These are phyloP conservation scores for Fomitopsis pinicola DNA, from an alignment of 1,284 basidiomycete genomes.

Conservation along the genomic window DNA sequence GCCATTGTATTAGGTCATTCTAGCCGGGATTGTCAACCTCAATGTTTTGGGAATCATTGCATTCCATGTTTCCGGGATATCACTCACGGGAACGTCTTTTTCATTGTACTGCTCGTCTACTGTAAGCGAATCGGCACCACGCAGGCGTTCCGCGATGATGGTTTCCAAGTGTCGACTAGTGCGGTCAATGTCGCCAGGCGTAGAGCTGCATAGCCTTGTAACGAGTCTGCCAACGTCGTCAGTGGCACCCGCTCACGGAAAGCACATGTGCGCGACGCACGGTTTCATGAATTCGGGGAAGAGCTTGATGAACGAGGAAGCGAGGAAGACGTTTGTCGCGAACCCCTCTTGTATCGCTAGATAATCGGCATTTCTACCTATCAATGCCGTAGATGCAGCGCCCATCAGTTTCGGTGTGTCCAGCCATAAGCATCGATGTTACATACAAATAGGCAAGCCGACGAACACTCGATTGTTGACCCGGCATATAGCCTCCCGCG, in stretches of 20 bases:
- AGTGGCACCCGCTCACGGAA: background rate
- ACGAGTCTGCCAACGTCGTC: background rate
- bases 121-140: background rate
- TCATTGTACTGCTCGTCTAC: background rate
- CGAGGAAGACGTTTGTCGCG: conserved; percentile 26
- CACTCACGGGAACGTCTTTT: background rate
- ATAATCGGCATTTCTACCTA: conserved; percentile 36
- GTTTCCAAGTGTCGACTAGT: background rate
- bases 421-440: conserved; percentile 22
- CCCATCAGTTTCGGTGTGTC: no score
- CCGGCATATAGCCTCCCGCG: conserved; percentile 28
- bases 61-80: no score
- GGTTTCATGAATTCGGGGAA: conserved; percentile 34
- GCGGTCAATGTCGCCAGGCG: background rate
- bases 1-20: no score
- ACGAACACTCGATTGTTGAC: no score
- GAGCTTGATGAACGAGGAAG: conserved; percentile 22
- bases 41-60: no score
- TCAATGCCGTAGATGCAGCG: background rate
- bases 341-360: conserved; percentile 30
- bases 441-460: no score
- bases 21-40: no score
- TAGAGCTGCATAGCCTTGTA: background rate
- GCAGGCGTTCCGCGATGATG: background rate
- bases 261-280: background rate